phyloP scores from a whole-genome alignment of 257 asterid species.

The Lithospermum erythrorhizon region DNA sequence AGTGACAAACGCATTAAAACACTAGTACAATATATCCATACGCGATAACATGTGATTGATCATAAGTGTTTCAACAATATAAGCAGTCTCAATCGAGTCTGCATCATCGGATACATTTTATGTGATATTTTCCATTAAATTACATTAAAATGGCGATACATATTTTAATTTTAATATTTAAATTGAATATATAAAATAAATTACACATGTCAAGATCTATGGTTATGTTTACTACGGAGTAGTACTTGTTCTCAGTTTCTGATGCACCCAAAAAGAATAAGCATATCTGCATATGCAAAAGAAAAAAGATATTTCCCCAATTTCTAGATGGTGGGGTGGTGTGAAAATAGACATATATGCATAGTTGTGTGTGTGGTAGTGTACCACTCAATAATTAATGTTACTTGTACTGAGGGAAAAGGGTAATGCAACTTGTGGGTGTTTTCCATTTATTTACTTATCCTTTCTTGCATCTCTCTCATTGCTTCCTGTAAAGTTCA shows the following conservation, averaged over 20 bases:
- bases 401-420: neutral
- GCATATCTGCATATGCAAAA: no score
- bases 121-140: no score
- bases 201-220: no score
- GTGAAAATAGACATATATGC: neutral
- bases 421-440: neutral
- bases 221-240: no score
- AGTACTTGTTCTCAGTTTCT: neutral
- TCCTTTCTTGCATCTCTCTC: neutral
- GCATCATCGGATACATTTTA: no score
- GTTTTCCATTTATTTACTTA: neutral
- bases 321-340: neutral
- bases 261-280: neutral
- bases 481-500: neutral
- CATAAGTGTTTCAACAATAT: neutral
- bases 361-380: neutral
- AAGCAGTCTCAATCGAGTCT: no score
- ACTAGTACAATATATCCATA: neutral
- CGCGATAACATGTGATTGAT: neutral
- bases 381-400: neutral
- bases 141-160: no score
- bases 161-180: no score
- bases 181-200: no score
- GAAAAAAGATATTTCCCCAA: neutral
- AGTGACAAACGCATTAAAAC: neutral